These are phyloP conservation scores for Neodidymelliopsis sp. DNA, from an alignment of 2,329 filamentous ascomycete genomes.

Conservation along the genomic window DNA sequence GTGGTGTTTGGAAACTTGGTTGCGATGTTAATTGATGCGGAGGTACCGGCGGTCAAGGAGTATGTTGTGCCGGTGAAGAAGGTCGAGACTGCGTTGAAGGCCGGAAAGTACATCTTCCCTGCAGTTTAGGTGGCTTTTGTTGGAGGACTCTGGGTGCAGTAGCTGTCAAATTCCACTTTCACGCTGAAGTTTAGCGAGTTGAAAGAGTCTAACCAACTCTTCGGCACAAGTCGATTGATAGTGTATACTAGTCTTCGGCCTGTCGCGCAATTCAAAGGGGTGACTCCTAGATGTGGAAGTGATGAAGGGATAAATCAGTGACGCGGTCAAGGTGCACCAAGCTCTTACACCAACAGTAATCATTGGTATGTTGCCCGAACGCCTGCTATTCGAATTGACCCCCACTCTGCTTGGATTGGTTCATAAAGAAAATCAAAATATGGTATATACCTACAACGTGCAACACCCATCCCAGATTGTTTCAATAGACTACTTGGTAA, in stretches of 20 bases:
- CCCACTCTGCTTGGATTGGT: neutral
- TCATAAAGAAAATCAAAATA: neutral
- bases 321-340: too few species aligned
- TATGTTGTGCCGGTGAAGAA: constrained; percentile 24
- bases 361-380: constrained; percentile 3
- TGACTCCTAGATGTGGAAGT: too few species aligned
- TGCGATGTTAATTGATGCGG: constrained; percentile 23
- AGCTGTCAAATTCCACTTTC: too few species aligned
- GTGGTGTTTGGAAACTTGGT: constrained; percentile 36
- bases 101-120: constrained; percentile 24
- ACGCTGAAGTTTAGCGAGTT: too few species aligned
- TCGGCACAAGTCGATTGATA: too few species aligned
- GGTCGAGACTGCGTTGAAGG: constrained; percentile 20
- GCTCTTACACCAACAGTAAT: too few species aligned
- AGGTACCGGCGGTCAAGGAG: constrained; percentile 13
- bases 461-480: neutral
- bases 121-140: neutral
- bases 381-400: neutral
- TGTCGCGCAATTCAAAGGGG: too few species aligned
- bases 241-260: too few species aligned
- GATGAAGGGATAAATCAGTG: too few species aligned
- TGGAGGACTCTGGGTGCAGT: too few species aligned
- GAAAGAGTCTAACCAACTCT: neutral
- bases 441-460: constrained; percentile 8
- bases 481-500: constrained; percentile 35